Base-by-base conservation (phyloP, 2,329 filamentous ascomycete genomes). In the Arthroderma sp. region DNA sequence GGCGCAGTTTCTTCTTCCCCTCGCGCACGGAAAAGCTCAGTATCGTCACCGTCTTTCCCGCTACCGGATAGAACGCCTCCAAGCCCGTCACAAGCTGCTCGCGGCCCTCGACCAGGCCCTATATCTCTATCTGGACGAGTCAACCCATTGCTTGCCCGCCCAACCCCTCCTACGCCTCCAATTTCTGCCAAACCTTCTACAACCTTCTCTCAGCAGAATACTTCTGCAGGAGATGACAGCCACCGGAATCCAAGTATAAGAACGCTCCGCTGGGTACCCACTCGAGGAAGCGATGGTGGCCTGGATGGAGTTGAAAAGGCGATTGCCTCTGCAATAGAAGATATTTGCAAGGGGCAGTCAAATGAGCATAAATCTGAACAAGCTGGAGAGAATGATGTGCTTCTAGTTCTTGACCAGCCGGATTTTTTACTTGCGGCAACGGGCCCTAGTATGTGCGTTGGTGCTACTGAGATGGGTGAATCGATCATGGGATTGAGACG, bases 391-490 rank as follows among this genome's bases (percentile, higher is more conserved):
- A 54, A 31, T 67, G 66, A 58, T 63, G 72, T 79, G 0, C 66
- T 87, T n/a, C 70, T 89, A 58, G 70, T 89, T 17, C 63, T 87
- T 23, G 86, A 88, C 65, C 81, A 84, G 65, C 73, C 81, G 11
- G 86, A 88, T 66, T 69, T 84, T 19, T 69, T 87, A 28, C 74
- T 88, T 35, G 84, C 85, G 4, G 76, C 81, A 31, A 77, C 76
- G 4, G 79, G 75, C 1, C 74, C 76, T 35, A 69, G 73, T 37
- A 74, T 72, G 37, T 72, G 75, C 1, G 67, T 72, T 31, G 66
- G 69, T 25, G 70, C 70, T 44, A 67, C 70, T 31, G 73, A 73
- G n/a, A 65, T 87, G 60, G 74, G 75, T 55, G 77, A 82, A 44
- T 72, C 80, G 71, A 63, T 88, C 31, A 74, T 84, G 58, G 76